phyloP scores from a whole-genome alignment of 768 basidiomycete genomes.

The Russula lepida region DNA sequence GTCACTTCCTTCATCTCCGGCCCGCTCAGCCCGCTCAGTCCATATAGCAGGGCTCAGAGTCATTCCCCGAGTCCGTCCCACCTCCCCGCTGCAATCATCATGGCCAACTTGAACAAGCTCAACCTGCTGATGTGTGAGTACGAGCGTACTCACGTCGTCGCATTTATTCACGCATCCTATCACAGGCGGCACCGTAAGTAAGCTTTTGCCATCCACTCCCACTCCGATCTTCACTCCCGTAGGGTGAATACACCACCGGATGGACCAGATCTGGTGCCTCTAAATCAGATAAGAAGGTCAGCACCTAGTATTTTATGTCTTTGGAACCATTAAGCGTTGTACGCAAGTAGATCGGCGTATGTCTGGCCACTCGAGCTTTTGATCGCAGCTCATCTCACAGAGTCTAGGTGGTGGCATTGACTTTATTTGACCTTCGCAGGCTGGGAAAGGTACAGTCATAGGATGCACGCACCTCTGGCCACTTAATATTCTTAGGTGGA shows the following conservation, averaged over 20 bases:
- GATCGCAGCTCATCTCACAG: slow-evolving; percentile 20
- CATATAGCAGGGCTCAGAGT: not conserved
- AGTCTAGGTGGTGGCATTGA: slow-evolving; percentile 69
- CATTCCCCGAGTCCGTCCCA: not conserved
- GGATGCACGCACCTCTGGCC: slow-evolving; percentile 17
- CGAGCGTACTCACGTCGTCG: slow-evolving; percentile 7
- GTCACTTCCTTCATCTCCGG: not conserved
- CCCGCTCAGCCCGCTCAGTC: not conserved
- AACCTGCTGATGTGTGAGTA: slow-evolving; percentile 75
- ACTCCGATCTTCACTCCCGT: not conserved
- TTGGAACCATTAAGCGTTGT: not conserved
- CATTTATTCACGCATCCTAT: slow-evolving; percentile 10
- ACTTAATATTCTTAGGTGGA: slow-evolving; percentile 40
- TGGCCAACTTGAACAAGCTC: slow-evolving; percentile 26
- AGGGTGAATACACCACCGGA: slow-evolving; percentile 92
- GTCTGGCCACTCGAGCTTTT: slow-evolving; percentile 26
- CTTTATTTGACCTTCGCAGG: slow-evolving; percentile 82
- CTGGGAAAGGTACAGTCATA: slow-evolving; percentile 55
- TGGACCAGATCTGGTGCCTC: slow-evolving; percentile 91
- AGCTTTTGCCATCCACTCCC: not conserved
- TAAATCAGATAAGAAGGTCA: slow-evolving; percentile 88
- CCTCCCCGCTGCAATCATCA: not conserved
- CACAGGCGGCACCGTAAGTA: slow-evolving; percentile 42
- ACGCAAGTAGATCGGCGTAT: slow-evolving; percentile 53
- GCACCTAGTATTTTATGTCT: slow-evolving; percentile 9